These are phyloP conservation scores for Limonium bicolor DNA, from an alignment of 148 eudicot genomes.

Conservation along the genomic window DNA sequence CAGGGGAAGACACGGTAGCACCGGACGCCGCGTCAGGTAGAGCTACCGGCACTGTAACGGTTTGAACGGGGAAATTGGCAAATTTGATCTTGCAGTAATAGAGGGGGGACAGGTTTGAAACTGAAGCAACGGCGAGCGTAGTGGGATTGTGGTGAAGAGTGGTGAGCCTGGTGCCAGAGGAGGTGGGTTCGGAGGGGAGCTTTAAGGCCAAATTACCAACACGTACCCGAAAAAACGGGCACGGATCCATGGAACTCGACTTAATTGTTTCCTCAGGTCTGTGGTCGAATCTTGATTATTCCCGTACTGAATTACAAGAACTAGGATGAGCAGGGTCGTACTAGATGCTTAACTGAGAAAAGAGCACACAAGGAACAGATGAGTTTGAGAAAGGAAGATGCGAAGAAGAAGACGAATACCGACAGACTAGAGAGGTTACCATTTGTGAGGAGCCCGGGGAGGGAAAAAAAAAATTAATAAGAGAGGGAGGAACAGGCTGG, in stretches of 20 bases:
- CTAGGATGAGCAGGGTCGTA: too few relatives aligned
- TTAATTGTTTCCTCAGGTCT: too few relatives aligned
- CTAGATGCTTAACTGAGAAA: too few relatives aligned
- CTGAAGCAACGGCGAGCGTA: not conserved
- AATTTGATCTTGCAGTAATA: slow-evolving; percentile 44
- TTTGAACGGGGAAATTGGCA: slow-evolving; percentile 26
- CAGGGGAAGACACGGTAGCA: slow-evolving; percentile 6
- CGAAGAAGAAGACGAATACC: too few relatives aligned
- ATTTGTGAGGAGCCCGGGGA: too few relatives aligned
- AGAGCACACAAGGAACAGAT: too few relatives aligned
- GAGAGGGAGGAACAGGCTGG: too few relatives aligned
- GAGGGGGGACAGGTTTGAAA: slow-evolving; percentile 1
- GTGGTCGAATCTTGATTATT: too few relatives aligned
- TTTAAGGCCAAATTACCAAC: slow-evolving; percentile 39
- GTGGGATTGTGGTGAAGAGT: slow-evolving; percentile 4
- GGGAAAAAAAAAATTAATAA: too few relatives aligned
- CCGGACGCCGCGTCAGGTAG: slow-evolving; percentile 9
- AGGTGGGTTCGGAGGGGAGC: not conserved
- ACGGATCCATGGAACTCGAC: slow-evolving; percentile 52
- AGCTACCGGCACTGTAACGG: slow-evolving; percentile 17
- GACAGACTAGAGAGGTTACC: too few relatives aligned
- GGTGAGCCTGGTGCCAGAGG: not conserved
- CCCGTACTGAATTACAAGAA: too few relatives aligned
- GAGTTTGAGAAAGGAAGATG: too few relatives aligned
- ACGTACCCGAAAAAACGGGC: slow-evolving; percentile 48